phyloP scores from a whole-genome alignment of 208 protist species.

The Leishmania amazonensis region DNA sequence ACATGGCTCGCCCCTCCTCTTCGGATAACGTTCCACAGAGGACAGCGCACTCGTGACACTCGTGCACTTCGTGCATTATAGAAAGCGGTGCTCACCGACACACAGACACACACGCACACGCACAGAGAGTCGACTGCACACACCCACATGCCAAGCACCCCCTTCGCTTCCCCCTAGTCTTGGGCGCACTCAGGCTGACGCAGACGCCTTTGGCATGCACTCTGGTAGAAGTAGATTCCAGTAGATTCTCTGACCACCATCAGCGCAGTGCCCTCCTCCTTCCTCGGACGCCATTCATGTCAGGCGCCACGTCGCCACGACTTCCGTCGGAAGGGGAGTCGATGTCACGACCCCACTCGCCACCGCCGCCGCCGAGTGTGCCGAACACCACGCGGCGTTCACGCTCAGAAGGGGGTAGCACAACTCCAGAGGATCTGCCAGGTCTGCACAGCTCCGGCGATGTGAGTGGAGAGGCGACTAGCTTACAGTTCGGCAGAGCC shows the following conservation, averaged over 20 bases:
- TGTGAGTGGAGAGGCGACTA: neutral
- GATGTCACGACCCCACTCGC: neutral
- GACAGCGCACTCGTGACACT: neutral
- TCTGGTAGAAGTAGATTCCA: neutral
- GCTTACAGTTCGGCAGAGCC: neutral
- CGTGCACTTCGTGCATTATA: neutral
- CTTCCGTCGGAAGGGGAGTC: neutral
- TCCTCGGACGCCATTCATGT: neutral
- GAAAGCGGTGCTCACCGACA: neutral
- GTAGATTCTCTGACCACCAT: neutral
- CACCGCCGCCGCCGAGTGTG: constrained; percentile 11
- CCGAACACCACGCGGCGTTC: constrained; percentile 16
- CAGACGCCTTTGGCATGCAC: neutral
- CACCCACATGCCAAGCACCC: neutral
- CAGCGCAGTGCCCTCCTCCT: neutral
- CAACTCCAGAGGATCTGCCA: neutral
- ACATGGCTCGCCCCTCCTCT: neutral
- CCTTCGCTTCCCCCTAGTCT: neutral
- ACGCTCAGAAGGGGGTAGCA: neutral
- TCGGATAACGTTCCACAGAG: neutral
- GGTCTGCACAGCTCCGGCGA: neutral
- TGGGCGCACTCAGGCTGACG: neutral
- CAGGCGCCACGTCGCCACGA: neutral
- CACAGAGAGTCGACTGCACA: neutral
- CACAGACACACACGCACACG: neutral